Conservation (phyloP, 2,329 filamentous ascomycete species). For the Venturia nashicola region DNA sequence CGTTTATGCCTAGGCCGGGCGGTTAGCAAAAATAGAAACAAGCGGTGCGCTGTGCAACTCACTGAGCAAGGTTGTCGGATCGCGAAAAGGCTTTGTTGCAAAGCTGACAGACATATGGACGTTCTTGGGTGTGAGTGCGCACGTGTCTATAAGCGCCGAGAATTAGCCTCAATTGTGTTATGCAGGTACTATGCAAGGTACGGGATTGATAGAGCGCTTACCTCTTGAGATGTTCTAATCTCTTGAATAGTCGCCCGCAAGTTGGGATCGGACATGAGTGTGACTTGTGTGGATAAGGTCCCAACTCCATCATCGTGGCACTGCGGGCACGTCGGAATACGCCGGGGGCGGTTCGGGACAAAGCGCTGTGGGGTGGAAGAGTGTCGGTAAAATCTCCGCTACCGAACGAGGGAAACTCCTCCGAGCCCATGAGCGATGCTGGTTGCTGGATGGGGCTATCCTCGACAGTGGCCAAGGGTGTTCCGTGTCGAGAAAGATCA, state of each 20-base stretch:
- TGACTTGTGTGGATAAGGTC: slow-evolving; percentile 92
- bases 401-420: slow-evolving; percentile 54
- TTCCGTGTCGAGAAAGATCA: slow-evolving; percentile 78
- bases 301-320: slow-evolving; percentile 91
- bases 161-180: slow-evolving; percentile 28
- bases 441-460: slow-evolving; percentile 66
- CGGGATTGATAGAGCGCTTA: slow-evolving; percentile 42
- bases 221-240: slow-evolving; percentile 97
- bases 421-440: slow-evolving; percentile 53
- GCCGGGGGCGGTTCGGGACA: slow-evolving; percentile 51
- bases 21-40: slow-evolving; percentile 24
- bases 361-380: slow-evolving; percentile 42
- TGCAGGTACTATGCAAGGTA: slow-evolving; percentile 15
- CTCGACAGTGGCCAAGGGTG: slow-evolving; percentile 75
- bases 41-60: slow-evolving; percentile 27
- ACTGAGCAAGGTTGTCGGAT: slow-evolving; percentile 98
- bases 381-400: slow-evolving; percentile 45
- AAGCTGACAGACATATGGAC: slow-evolving; percentile 92
- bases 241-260: slow-evolving; percentile 94
- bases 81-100: slow-evolving; percentile 98
- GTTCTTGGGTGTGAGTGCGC: slow-evolving; percentile 97
- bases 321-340: slow-evolving; percentile 84
- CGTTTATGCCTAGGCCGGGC: slow-evolving; percentile 44
- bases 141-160: slow-evolving; percentile 63
- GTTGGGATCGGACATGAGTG: slow-evolving; percentile 99